Evolutionary conservation across 805 yeast genomes (phyloP).

Genomic region (Kodamaea leandrae): DNA sequence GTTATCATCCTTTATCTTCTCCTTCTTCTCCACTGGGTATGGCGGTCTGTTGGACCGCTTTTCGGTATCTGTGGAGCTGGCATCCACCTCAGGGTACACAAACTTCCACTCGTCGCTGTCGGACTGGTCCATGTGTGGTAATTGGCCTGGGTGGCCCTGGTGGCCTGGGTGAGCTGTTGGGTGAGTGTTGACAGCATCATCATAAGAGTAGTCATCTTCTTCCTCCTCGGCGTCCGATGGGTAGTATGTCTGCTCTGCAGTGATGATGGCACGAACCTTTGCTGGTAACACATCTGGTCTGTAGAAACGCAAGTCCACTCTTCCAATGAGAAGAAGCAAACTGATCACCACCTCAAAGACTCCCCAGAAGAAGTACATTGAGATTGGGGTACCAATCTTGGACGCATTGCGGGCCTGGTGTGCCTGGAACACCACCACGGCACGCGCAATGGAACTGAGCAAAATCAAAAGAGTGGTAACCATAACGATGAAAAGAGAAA

Average conservation of each 20-base stretch:
- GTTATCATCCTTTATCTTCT: conserved; percentile 19
- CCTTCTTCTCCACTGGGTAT: conserved; percentile 13
- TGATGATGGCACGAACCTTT: conserved; percentile 17
- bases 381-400: conserved; percentile 10
- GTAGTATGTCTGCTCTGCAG: conserved; percentile 21
- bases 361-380: conserved; percentile 22
- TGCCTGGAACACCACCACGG: conserved; percentile 11
- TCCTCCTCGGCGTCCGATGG: conserved; percentile 31
- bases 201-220: conserved; percentile 11
- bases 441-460: conserved; percentile 13
- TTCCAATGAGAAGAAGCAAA: conserved; percentile 17
- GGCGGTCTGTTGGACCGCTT: conserved; percentile 5
- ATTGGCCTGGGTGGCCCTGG: neutral
- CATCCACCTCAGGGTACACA: conserved; percentile 11
- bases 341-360: conserved; percentile 18
- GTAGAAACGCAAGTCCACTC: conserved; percentile 24
- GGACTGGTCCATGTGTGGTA: neutral
- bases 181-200: conserved; percentile 6
- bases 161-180: too few species aligned
- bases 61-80: conserved; percentile 3
- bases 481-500: conserved; percentile 11
- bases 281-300: conserved; percentile 21
- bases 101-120: conserved; percentile 13
- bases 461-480: conserved; percentile 14
- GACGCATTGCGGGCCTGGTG: conserved; percentile 3